phyloP scores from a whole-genome alignment of 768 basidiomycete species.

The Calocera viscosa region DNA sequence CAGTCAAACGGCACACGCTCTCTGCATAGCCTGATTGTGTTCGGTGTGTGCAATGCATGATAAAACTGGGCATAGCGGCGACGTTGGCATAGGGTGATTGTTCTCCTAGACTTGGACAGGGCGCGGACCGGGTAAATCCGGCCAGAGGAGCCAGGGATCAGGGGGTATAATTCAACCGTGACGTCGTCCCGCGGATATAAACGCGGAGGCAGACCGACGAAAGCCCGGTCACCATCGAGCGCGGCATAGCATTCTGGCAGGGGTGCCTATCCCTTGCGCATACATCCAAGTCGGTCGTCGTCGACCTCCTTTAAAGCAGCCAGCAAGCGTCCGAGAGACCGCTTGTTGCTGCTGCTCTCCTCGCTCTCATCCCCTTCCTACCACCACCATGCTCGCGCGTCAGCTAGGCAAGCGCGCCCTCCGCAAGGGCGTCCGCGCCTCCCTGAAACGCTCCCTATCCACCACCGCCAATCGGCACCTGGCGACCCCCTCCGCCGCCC shows the following conservation, averaged over 20 bases:
- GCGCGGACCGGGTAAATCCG: background rate
- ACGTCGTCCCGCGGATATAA: constrained; percentile 9
- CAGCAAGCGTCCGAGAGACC: background rate
- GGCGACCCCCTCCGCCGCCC: constrained; percentile 14
- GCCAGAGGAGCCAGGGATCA: background rate
- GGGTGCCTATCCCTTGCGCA: background rate
- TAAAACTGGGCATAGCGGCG: background rate
- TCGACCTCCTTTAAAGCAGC: constrained; percentile 5
- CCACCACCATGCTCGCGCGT: constrained; percentile 6
- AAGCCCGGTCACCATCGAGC: background rate
- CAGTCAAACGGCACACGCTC: background rate
- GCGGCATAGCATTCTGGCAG: constrained; percentile 7
- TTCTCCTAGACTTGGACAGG: background rate
- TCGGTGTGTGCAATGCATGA: background rate
- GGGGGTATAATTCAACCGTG: background rate
- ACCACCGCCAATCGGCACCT: background rate
- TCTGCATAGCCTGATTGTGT: background rate
- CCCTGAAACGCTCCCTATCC: background rate
- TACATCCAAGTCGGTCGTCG: background rate
- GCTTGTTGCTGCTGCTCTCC: constrained; percentile 1
- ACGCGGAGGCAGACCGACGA: background rate
- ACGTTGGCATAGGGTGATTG: background rate
- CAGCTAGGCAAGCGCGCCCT: constrained; percentile 5
- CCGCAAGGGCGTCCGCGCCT: background rate
- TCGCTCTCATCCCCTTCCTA: background rate